Base-by-base conservation (phyloP, 1,284 basidiomycete genomes). In the Meira miltonrushii region DNA sequence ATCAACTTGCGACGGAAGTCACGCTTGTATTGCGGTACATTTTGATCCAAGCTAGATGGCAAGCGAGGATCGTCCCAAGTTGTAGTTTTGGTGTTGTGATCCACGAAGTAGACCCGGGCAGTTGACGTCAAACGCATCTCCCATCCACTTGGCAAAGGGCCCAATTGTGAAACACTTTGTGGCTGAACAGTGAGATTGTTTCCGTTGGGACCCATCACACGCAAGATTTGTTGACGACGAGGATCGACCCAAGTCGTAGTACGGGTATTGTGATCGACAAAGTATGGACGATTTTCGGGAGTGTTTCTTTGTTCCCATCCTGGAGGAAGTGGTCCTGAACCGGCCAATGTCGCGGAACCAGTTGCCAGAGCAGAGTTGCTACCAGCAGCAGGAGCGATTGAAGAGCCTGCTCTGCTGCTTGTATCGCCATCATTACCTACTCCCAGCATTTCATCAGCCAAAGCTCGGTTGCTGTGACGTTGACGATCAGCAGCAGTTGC, bases 211-310 rank as follows among this genome's bases (percentile, higher is more conserved):
- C 88, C 90, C 85, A 93, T 88, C 59, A 93, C 89, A 59, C 86
- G 87, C 50, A 88, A 83, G 60, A 92, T 84, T 58, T 90, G 89
- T 79, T 88, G 87, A 21, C 92, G 87, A 41, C 94, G 87, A 3
- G 95, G 95, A 79, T 99, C 95, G 37, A 92, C 92, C 94, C 94
- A 98, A 21, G 94, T 97, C 15, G 94, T 97, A 39, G 92, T 95
- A 25, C 95, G 86, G 0, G 91, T 92, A 78, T 90, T 90, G 81
- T 95, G 92, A 75, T 74, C 75, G 39, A 98, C 93, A 78, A 95
- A 97, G 82, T 97, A 98, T 1, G 94, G 91, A 50, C 95, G 84
- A 5, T 94, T 94, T 80, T 97, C 92, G n/a, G 93, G 88, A 1
- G 93, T 97, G 74, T 90, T 88, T 41, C 94, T 87, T 80, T 98